Evolutionary conservation across 495 filamentous ascomycete species (phyloP).

Genomic region (Trichoderma erinaceum): DNA sequence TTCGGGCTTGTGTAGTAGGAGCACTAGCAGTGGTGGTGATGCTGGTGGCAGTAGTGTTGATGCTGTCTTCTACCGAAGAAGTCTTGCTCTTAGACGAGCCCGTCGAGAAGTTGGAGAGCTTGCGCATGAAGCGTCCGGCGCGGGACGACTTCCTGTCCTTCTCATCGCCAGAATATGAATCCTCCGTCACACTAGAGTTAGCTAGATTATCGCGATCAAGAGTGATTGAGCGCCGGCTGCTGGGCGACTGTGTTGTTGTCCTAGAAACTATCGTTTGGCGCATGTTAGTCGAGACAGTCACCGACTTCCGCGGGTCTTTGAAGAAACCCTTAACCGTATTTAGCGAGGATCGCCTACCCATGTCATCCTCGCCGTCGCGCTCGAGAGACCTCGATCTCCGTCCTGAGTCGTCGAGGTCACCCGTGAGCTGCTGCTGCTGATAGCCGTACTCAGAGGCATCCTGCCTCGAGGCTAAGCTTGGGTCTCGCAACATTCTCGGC

Average conservation of each 20-base stretch:
- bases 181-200: slow-evolving; percentile 10
- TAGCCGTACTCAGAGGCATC: slow-evolving; percentile 21
- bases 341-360: slow-evolving; percentile 42
- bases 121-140: slow-evolving; percentile 71
- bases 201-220: slow-evolving; percentile 20
- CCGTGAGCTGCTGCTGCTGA: slow-evolving; percentile 60
- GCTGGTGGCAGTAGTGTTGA: slow-evolving; percentile 36
- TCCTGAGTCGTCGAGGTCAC: slow-evolving; percentile 45
- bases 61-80: slow-evolving; percentile 36
- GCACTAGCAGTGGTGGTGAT: slow-evolving; percentile 16
- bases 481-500: slow-evolving; percentile 66
- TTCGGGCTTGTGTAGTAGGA: slow-evolving; percentile 18
- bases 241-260: slow-evolving; percentile 32
- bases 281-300: slow-evolving; percentile 18
- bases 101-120: slow-evolving; percentile 65
- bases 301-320: slow-evolving; percentile 41
- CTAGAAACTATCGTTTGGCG: slow-evolving; percentile 5
- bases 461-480: slow-evolving; percentile 18
- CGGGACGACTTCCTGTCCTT: slow-evolving; percentile 31
- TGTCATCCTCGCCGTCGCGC: slow-evolving; percentile 23
- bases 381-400: slow-evolving; percentile 29
- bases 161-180: slow-evolving; percentile 18
- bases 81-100: slow-evolving; percentile 51
- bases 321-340: slow-evolving; percentile 49
- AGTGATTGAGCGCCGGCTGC: slow-evolving; percentile 37